Base-by-base conservation (phyloP, 768 basidiomycete species). In the Lentinula lateritia region DNA sequence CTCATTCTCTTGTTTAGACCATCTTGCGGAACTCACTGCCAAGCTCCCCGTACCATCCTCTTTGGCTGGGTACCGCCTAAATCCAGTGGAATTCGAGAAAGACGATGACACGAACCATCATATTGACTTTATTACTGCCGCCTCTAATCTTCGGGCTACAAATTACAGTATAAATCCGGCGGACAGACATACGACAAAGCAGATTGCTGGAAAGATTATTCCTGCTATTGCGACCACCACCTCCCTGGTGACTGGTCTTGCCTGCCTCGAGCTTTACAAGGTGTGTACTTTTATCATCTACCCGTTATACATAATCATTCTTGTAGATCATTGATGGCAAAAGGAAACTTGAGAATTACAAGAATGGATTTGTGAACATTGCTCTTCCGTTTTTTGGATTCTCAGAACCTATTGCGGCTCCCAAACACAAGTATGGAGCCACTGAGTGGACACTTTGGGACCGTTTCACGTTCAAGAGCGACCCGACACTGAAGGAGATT, bases 141-240 rank as follows among this genome's bases (percentile, higher is more conserved):
- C 96, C 6, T 97, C 94, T 54, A 98, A 99, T 78, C 81, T 98
- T 58, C 92, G 97, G 39, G 97, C 97, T 6, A 83, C 86, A 77
- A 98, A 98, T 76, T 99, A 99, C 76, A 88, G 78, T 62, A 98
- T 99, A 69, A 81, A 83, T 53, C 76, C 82, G 18, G 93, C 95
- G 13, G 93, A 95, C 74, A 83, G 87, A 57, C 95, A 98, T 76
- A 83, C 87, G 56, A 98, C 97, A 45, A 98, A 98, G 79, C 92
- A 95, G 73, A 96, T 98, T 69, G 95, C 95, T 13, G 96, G 97
- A 53, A 98, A 98, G 81, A 98, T 98, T 71, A 98, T 99, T 65
- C 97, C 97, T 61, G 97, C 97, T 20, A 98, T 98, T 69, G 96
- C 95, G n/a, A 98, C 96, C 5, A 98, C 96, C 4, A 98, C 97